Conservation (phyloP, 345 rosid genomes). For the Hibiscus trionum region DNA sequence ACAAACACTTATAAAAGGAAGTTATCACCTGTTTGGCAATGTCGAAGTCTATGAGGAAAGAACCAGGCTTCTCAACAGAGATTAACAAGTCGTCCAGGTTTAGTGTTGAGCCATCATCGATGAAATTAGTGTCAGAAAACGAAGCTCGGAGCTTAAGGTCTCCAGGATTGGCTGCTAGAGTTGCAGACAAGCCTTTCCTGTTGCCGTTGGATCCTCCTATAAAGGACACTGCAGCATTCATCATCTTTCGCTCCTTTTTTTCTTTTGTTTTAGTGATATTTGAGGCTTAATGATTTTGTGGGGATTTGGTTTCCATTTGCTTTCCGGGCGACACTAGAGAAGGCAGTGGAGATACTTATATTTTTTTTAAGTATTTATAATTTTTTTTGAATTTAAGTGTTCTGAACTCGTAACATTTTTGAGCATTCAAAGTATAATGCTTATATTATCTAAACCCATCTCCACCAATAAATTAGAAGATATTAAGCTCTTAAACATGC, state of each 20-base stretch:
- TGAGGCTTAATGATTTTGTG: neutral
- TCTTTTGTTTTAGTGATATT: neutral
- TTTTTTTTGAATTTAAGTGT: too few relatives aligned
- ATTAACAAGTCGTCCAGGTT: slow-evolving; percentile 5
- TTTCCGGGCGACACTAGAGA: too few relatives aligned
- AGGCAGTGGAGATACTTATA: neutral
- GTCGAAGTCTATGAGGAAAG: slow-evolving; percentile 13
- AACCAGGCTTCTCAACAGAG: slow-evolving; percentile 13
- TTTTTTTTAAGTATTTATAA: neutral
- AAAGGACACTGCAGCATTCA: slow-evolving; percentile 11
- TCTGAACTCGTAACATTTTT: too few relatives aligned
- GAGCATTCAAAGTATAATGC: too few relatives aligned
- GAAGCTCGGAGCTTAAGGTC: slow-evolving; percentile 14
- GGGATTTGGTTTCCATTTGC: neutral
- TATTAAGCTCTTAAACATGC: too few relatives aligned
- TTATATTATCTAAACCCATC: too few relatives aligned
- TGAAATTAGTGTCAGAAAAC: neutral
- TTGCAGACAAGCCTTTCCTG: slow-evolving; percentile 6
- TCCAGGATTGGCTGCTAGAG: slow-evolving; percentile 1
- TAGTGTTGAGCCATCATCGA: neutral
- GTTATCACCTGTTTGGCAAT: neutral
- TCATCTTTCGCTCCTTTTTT: neutral
- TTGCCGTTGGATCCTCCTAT: slow-evolving; percentile 5
- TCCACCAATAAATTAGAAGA: too few relatives aligned
- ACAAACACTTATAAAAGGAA: neutral